Percentiles rank a stretch among this genome's conserved stretches.
These are phyloP conservation scores for Lentinula raphanica DNA, from an alignment of 768 basidiomycete genomes.

Conservation along the genomic window DNA sequence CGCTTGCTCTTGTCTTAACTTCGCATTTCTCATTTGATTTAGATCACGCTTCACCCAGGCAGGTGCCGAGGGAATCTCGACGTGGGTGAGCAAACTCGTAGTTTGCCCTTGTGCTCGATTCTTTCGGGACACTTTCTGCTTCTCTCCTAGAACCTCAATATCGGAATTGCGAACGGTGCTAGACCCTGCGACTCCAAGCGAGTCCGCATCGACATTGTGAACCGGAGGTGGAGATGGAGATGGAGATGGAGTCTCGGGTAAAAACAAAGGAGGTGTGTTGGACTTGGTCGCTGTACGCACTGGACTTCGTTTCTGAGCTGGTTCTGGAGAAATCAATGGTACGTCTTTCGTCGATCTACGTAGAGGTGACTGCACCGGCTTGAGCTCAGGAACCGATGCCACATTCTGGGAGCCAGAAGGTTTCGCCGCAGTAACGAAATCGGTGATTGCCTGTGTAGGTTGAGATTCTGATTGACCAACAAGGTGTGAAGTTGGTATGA, in stretches of 20 bases:
- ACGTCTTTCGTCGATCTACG: neutral
- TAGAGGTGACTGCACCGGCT: neutral
- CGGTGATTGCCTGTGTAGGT: neutral
- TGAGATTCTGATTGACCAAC: neutral
- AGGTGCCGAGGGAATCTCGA: neutral
- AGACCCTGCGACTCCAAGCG: neutral
- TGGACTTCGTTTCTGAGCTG: neutral
- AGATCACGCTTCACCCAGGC: neutral
- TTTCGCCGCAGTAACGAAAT: neutral
- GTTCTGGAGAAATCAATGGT: too few species aligned
- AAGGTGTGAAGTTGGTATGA: neutral
- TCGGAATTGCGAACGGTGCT: neutral
- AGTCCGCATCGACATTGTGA: neutral
- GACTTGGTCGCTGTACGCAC: neutral
- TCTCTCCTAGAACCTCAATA: neutral
- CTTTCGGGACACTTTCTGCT: neutral
- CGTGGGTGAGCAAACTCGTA: neutral
- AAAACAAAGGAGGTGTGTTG: neutral
- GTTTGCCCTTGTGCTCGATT: neutral
- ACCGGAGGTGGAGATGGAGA: neutral
- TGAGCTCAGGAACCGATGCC: neutral
- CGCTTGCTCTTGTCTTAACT: neutral
- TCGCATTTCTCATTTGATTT: neutral
- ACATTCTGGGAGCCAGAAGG: neutral
- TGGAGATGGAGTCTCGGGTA: neutral